Percentiles rank a stretch among this genome's conserved stretches.
These are phyloP conservation scores for Microcyclospora pomicola DNA, from an alignment of 2,329 filamentous ascomycete genomes.

Conservation along the genomic window DNA sequence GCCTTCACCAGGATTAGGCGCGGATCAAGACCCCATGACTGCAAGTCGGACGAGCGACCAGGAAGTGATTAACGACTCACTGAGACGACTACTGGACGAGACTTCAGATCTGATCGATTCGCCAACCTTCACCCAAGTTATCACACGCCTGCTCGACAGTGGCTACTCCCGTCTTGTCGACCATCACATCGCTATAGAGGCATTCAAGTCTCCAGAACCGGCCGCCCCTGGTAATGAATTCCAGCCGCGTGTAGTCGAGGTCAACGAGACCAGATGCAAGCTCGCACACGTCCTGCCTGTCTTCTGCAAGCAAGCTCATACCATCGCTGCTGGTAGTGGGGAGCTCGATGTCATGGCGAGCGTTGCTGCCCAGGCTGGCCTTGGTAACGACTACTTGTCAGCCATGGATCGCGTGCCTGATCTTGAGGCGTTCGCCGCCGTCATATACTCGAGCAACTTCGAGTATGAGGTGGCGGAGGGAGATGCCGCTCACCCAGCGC, in stretches of 20 bases:
- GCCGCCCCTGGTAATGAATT: conserved; percentile 30
- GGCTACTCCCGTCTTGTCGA: conserved; percentile 77
- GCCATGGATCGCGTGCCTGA: conserved; percentile 65
- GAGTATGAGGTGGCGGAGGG: conserved; percentile 35
- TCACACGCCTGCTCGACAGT: conserved; percentile 73
- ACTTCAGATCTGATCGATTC: conserved; percentile 93
- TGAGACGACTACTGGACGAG: conserved; percentile 82
- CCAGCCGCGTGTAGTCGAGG: conserved; percentile 39
- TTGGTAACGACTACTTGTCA: conserved; percentile 36
- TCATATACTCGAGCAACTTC: conserved; percentile 77
- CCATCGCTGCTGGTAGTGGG: conserved; percentile 65
- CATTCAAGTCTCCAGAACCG: conserved; percentile 47
- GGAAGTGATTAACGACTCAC: conserved; percentile 37
- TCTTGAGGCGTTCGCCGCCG: conserved; percentile 70
- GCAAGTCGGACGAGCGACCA: conserved; percentile 5
- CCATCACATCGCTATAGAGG: conserved; percentile 61
- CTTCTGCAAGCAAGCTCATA: conserved; percentile 78
- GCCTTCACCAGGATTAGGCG: conserved; percentile 10
- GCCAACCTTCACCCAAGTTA: conserved; percentile 73
- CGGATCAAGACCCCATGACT: conserved; percentile 8
- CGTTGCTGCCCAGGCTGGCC: conserved; percentile 15
- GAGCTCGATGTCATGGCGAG: conserved; percentile 36
- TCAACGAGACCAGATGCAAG: conserved; percentile 45
- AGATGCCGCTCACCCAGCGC: neutral
- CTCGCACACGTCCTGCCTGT: conserved; percentile 83